Evolutionary conservation across 164 flowering plant genomes (phyloP), one percentile per base, ranked within the genome.

Genomic region (Litsea cubeba): DNA sequence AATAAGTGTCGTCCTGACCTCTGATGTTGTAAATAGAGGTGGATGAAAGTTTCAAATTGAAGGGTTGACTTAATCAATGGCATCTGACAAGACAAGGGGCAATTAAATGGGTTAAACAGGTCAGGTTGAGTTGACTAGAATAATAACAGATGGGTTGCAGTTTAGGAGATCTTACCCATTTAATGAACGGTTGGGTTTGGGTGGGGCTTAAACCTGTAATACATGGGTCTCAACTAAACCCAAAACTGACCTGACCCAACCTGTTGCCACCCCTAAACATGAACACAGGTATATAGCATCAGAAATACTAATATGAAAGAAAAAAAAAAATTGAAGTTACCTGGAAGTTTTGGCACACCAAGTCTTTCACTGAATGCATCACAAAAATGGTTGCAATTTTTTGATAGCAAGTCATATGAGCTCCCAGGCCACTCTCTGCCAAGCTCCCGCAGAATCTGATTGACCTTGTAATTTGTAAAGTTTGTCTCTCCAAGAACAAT

Each of bases 381-480:
- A 78, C 99, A 95, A 74, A 95, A 95, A 85, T 95, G 99, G 78
- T 95, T 95, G 86, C 99, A 95, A 77, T 95, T 95, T 82, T 79
- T 93, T 62, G 98, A 68, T 57, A 95, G 73, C 80, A 95, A 82
- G 81, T 95, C 99, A 77, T 95, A 95, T 7, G 92, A 85, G 58
- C 68, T 40, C 78, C 99, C 99, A 81, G 98, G 93, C 99, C 98
- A 93, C 77, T 95, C 98, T 77, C 93, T 87, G 78, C 95, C 89
- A 63, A 93, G 97, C 77, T 95, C 99, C 79, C 92, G 88, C 76
- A 95, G 74, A 67, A 89, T 90, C 80, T 90, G 95, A 66, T 93
- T 90, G 11, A 95, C 92, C 80, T 85, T 85, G 83, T 72, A 86
- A 65, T 83, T 83, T 68, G 96, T 79, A 64, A 69, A 82, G 72